A percentile compares a stretch with the other conserved stretches of the same genome.
These are phyloP conservation scores for Plasmodium adleri DNA, from an alignment of 169 alveolate genomes.

Conservation along the genomic window DNA sequence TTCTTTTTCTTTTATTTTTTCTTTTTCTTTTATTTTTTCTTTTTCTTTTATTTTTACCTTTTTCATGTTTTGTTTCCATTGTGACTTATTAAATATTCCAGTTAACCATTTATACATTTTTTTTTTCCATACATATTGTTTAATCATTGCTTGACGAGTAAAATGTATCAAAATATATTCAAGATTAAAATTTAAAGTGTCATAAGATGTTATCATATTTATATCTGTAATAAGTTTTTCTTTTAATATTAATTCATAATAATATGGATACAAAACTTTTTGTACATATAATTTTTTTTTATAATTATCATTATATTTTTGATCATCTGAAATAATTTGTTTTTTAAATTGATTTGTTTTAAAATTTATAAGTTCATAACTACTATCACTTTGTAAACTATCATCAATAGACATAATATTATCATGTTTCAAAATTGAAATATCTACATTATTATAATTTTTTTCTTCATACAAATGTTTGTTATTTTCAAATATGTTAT, in stretches of 20 bases:
- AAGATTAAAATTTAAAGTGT: constrained; percentile 21
- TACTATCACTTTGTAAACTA: constrained; percentile 1
- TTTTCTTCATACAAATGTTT: no score
- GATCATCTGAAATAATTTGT: background rate
- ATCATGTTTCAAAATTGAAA: no score
- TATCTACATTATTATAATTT: background rate
- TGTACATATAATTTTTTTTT: constrained; percentile 19
- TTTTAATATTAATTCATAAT: constrained; percentile 25
- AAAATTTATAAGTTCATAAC: constrained; percentile 9
- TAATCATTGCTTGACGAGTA: constrained; percentile 38
- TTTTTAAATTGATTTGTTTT: constrained; percentile 8
- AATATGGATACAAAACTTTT: constrained; percentile 43
- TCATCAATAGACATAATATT: background rate
- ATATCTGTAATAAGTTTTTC: constrained; percentile 24
- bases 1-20: no score
- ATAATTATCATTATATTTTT: background rate
- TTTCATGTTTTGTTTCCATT: background rate
- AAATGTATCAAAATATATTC: constrained; percentile 26
- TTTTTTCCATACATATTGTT: constrained; percentile 49
- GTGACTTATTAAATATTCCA: background rate
- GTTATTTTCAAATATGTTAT: no score
- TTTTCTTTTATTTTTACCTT: no score
- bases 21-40: no score
- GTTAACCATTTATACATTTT: constrained; percentile 4
- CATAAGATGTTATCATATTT: constrained; percentile 11